Percentiles rank a stretch among this genome's conserved stretches.
Conservation (phyloP, 1,284 basidiomycete species). For the Ceratobasidium sp. region DNA sequence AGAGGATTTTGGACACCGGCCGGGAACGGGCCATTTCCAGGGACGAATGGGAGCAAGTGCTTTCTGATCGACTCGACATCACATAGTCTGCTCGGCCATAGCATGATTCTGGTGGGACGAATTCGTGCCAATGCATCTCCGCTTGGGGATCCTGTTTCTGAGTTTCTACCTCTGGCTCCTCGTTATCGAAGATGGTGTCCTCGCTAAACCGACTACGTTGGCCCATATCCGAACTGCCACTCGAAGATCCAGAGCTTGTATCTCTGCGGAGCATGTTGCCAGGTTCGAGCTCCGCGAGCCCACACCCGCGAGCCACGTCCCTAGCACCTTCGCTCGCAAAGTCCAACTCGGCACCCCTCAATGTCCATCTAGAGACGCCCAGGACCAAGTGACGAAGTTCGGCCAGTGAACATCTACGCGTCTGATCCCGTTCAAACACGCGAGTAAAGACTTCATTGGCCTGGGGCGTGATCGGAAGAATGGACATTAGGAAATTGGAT, state of each 20-base stretch:
- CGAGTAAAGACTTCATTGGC: constrained; percentile 38
- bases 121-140: constrained; percentile 1
- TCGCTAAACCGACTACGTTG: constrained; percentile 36
- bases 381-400: constrained; percentile 68
- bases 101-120: background rate
- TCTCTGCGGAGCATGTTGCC: background rate
- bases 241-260: constrained; percentile 12
- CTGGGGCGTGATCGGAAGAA: constrained; percentile 40
- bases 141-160: constrained; percentile 11
- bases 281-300: constrained; percentile 7
- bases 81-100: background rate
- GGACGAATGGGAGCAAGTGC: constrained; percentile 11
- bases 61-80: background rate
- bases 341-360: constrained; percentile 61
- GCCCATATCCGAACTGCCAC: constrained; percentile 9
- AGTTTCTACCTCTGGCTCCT: background rate
- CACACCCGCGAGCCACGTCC: constrained; percentile 36
- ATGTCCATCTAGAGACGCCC: constrained; percentile 70
- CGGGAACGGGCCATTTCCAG: constrained; percentile 26
- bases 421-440: constrained; percentile 53
- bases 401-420: constrained; percentile 64
- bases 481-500: constrained; percentile 32
- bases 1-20: constrained; percentile 26
- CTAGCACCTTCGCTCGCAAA: constrained; percentile 47
- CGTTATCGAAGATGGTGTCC: constrained; percentile 19